Conservation (phyloP, 768 basidiomycete species). For the button mushroom (Agaricus bisporus) region DNA sequence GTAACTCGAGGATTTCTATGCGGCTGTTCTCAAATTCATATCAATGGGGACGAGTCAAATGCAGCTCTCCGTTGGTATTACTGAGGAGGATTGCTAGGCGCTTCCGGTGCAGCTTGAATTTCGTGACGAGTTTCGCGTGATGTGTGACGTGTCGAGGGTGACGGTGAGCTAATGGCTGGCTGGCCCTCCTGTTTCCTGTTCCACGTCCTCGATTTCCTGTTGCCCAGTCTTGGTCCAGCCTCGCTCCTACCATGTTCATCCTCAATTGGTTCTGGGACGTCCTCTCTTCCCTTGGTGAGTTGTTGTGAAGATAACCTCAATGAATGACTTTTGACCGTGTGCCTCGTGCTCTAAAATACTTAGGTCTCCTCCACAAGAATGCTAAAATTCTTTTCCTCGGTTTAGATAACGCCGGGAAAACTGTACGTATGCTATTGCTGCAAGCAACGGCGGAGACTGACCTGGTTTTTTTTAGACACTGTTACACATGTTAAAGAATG, state of each 20-base stretch:
- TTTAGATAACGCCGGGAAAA: constrained; percentile 98
- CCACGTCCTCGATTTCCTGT: constrained; percentile 16
- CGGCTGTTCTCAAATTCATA: too few species aligned
- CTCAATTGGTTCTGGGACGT: constrained; percentile 97
- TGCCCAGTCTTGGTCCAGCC: constrained; percentile 5
- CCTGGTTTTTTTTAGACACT: constrained; percentile 60
- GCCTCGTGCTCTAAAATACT: constrained; percentile 2
- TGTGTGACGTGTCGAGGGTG: constrained; percentile 7
- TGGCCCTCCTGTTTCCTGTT: constrained; percentile 12
- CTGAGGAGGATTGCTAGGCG: too few species aligned
- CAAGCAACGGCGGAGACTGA: not conserved
- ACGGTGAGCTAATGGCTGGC: not conserved
- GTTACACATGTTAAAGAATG: constrained; percentile 99
- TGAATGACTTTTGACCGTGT: constrained; percentile 9
- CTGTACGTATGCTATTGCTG: constrained; percentile 44
- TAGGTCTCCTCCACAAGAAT: constrained; percentile 93
- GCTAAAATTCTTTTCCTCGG: constrained; percentile 99
- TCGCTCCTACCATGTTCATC: constrained; percentile 56
- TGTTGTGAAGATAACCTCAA: not conserved
- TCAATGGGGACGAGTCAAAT: too few species aligned
- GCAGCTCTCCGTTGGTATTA: too few species aligned
- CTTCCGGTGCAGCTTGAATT: too few species aligned
- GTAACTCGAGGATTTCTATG: too few species aligned
- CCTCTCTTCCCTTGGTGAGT: constrained; percentile 85
- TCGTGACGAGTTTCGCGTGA: too few species aligned